These are phyloP conservation scores for Chaetomium sp. DNA, from an alignment of 2,329 filamentous ascomycete species.

Conservation along the genomic window DNA sequence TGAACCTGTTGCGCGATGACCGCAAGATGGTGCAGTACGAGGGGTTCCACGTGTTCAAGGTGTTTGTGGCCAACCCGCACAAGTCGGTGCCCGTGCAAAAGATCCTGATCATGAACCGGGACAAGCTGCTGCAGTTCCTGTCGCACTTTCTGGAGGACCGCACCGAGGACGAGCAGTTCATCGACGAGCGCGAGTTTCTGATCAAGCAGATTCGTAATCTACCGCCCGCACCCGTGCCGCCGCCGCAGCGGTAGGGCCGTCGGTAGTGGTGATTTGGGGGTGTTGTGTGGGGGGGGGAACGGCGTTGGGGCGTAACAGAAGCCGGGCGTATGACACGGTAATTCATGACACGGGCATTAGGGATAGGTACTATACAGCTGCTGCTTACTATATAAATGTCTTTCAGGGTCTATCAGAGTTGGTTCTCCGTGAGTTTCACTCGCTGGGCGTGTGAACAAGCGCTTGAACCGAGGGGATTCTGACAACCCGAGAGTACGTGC, in stretches of 20 bases:
- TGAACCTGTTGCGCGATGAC: conserved; percentile 95
- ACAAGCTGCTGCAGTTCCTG: conserved; percentile 85
- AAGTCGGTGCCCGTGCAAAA: conserved; percentile 96
- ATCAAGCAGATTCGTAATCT: conserved; percentile 87
- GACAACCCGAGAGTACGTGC: background rate
- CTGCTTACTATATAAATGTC: conserved; percentile 9
- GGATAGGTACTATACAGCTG: conserved; percentile 12
- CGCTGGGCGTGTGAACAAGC: background rate
- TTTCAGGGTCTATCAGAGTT: background rate
- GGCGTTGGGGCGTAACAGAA: conserved; percentile 25
- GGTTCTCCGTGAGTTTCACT: too few relatives aligned
- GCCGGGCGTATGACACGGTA: background rate
- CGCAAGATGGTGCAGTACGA: conserved; percentile 99
- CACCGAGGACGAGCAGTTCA: conserved; percentile 97
- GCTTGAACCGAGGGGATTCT: too few relatives aligned
- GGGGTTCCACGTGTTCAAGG: conserved; percentile 99
- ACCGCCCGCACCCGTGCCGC: conserved; percentile 59
- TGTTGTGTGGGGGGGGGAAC: background rate
- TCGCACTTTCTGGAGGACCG: conserved; percentile 91
- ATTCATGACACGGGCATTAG: conserved; percentile 21
- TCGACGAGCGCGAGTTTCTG: conserved; percentile 94
- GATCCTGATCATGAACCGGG: conserved; percentile 94
- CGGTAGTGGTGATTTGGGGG: background rate
- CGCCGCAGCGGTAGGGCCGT: conserved; percentile 47
- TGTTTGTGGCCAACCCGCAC: conserved; percentile 97